Conservation (phyloP, 129 eudicot species). For the Ambrosia artemisiifolia region DNA sequence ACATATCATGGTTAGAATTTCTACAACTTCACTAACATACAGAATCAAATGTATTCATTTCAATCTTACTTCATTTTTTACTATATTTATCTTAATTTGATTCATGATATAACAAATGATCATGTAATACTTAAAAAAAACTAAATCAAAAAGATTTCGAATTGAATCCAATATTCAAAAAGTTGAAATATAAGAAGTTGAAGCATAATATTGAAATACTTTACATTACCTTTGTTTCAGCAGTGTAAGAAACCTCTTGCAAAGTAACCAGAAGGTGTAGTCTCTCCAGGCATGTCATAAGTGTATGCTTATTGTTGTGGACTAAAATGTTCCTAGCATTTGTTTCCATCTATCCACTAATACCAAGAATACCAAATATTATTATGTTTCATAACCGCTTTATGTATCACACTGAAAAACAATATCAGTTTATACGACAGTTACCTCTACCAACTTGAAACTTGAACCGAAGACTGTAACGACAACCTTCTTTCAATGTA, state of each 20-base stretch:
- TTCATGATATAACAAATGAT: no score
- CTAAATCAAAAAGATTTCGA: no score
- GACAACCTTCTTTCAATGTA: slow-evolving; percentile 68
- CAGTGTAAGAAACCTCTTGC: slow-evolving; percentile 71
- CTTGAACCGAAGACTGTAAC: slow-evolving; percentile 49
- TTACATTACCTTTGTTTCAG: slow-evolving; percentile 49
- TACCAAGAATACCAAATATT: background rate
- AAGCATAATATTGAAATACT: background rate
- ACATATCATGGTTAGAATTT: no score
- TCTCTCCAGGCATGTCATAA: slow-evolving; percentile 61
- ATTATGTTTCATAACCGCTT: background rate
- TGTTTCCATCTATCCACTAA: slow-evolving; percentile 54
- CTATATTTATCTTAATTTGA: no score
- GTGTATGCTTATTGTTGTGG: slow-evolving; percentile 57
- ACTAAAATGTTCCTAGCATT: slow-evolving; percentile 73
- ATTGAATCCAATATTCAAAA: no score
- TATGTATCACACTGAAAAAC: no score
- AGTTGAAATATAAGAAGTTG: background rate
- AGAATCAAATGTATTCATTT: no score
- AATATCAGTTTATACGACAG: background rate
- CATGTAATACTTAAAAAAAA: no score
- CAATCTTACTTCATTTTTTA: no score
- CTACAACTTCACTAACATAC: no score
- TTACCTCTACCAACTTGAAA: slow-evolving; percentile 60
- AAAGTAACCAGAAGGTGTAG: slow-evolving; percentile 67